A percentile compares a stretch with the other conserved stretches of the same genome.
Conservation (phyloP, 2,329 filamentous ascomycete species). For the Xylariales sp. region DNA sequence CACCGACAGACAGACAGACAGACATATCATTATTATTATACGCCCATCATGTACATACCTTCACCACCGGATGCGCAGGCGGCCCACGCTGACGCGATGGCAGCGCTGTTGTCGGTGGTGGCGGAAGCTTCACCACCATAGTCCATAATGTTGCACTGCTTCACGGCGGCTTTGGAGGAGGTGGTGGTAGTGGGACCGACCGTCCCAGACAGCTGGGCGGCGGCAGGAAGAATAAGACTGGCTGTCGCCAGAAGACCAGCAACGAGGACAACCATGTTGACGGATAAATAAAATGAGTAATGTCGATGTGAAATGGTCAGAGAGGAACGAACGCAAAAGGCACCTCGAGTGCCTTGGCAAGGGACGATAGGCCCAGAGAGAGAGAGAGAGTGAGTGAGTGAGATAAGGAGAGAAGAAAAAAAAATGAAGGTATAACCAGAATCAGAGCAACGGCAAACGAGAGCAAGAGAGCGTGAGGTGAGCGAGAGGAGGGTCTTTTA, state of each 20-base stretch:
- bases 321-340: too few species aligned
- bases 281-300: not conserved
- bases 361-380: too few species aligned
- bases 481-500: too few species aligned
- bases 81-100: constrained; percentile 20
- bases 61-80: constrained; percentile 43
- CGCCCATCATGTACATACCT: constrained; percentile 14
- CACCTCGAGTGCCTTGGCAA: too few species aligned
- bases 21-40: too few species aligned
- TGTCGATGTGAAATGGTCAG: too few species aligned
- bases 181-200: constrained; percentile 38
- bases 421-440: too few species aligned
- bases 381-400: too few species aligned
- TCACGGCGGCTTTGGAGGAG: constrained; percentile 20
- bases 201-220: constrained; percentile 35
- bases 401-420: too few species aligned
- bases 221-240: constrained; percentile 3
- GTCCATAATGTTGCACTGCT: constrained; percentile 42
- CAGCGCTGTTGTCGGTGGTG: constrained; percentile 33
- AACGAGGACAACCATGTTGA: constrained; percentile 6
- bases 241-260: constrained; percentile 7
- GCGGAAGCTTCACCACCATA: constrained; percentile 46
- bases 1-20: too few species aligned
- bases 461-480: too few species aligned
- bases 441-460: too few species aligned